Base-by-base conservation (phyloP, 805 yeast genomes). In the Ogataea minuta region DNA sequence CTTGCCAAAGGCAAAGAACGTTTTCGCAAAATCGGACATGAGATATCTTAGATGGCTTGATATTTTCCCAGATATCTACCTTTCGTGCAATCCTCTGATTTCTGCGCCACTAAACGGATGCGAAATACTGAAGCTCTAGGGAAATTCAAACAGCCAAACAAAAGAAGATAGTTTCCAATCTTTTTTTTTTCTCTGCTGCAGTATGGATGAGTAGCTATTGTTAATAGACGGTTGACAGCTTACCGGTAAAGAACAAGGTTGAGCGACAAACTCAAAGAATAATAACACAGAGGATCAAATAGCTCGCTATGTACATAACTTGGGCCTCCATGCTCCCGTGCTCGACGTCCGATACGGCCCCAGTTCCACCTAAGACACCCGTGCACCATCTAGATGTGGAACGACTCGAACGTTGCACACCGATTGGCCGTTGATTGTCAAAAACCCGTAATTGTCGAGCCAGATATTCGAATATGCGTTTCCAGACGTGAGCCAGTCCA, bases 21-120 rank as follows among this genome's bases (percentile, higher is more conserved):
- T 54, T 48, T 61, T 66, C 13, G 67, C 66, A 48, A 66, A 64
- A 32, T 66, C 70, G 27, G 67, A 68, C 70, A 67, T 67, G 23
- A 30, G 28, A 12, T 20, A 24, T 14, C 12, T 17, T 24, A 23
- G 12, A 23, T 34, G 37, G 27, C 20, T 12, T 12, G 21, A 8
- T n/a, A 19, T 19, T 19, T 7, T 11, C 21, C 23, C 34, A 31
- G 34, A 31, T 11, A 24, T 19, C 19, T 11, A 20, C 24, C 14
- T 17, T 14, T 10, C 21, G 21, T 19, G 21, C 21, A 19, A 19
- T 19, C 21, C 21, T 6, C 21, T 19, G 21, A 8, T 19, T 19
- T 19, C 5, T 19, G 21, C 8, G 21, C 21, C 21, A 19, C 21
- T 19, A 9, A 8, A 9, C 5, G 24, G 13, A 19, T 19, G 12